A percentile compares a stretch with the other conserved stretches of the same genome.
phyloP scores from a whole-genome alignment of 345 rosid species.

The Lumnitzera littorea region DNA sequence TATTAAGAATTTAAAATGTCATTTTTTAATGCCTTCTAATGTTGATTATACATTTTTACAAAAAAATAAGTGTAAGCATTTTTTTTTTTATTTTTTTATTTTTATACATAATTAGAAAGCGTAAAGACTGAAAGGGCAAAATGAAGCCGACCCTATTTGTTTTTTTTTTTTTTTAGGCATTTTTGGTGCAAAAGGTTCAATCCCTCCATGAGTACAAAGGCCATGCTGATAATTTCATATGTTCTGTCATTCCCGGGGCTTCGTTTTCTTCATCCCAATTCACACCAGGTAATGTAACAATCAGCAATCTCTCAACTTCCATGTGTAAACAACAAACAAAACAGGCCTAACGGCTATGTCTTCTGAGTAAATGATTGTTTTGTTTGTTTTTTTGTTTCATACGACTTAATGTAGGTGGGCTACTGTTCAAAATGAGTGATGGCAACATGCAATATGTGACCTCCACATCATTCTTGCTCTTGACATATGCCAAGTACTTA shows the following conservation, averaged over 20 bases:
- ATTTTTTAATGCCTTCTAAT: too few species aligned
- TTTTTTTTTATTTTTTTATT: too few species aligned
- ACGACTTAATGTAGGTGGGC: constrained; percentile 63
- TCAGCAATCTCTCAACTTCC: too few species aligned
- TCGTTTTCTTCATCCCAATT: constrained; percentile 70
- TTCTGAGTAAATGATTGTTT: constrained; percentile 15
- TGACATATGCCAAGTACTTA: constrained; percentile 65
- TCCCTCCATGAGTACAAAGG: constrained; percentile 88
- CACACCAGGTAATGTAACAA: constrained; percentile 60
- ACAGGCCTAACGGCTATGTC: too few species aligned
- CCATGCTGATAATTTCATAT: constrained; percentile 92
- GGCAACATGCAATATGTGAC: constrained; percentile 73
- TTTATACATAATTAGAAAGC: too few species aligned
- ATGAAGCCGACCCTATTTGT: too few species aligned
- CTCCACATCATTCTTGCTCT: constrained; percentile 49
- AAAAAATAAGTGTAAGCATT: too few species aligned
- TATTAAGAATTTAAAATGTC: too few species aligned
- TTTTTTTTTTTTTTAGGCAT: constrained; percentile 30
- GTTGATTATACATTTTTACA: too few species aligned
- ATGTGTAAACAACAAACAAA: too few species aligned
- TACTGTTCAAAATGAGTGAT: constrained; percentile 56
- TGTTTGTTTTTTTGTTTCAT: constrained; percentile 9
- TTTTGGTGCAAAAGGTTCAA: constrained; percentile 66
- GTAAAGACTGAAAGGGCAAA: too few species aligned
- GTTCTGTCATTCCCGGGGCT: constrained; percentile 87